A percentile compares a stretch with the other conserved stretches of the same genome.
Conservation (phyloP, 2,329 filamentous ascomycete species). For the Claviceps monticola region DNA sequence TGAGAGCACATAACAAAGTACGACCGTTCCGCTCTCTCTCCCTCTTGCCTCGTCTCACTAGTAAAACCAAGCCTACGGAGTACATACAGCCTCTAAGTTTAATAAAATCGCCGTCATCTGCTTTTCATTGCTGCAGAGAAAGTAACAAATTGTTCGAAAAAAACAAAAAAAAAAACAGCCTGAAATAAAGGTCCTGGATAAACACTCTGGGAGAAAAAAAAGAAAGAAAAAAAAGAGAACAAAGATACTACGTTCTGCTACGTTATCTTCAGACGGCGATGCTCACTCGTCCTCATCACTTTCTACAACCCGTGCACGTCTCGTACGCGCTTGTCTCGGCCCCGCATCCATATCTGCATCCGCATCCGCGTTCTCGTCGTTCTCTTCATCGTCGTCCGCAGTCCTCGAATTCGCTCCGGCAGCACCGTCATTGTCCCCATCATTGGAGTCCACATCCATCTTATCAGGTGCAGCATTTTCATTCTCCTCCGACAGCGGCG, state of each 20-base stretch:
- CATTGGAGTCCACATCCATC: constrained; percentile 38
- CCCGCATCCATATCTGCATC: constrained; percentile 28
- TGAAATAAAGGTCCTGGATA: no score
- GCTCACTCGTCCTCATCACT: constrained; percentile 10
- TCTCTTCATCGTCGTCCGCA: background rate
- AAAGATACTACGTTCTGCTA: background rate
- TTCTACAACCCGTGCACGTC: constrained; percentile 36
- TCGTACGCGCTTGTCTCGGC: constrained; percentile 29
- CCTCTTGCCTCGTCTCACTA: background rate
- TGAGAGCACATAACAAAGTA: no score
- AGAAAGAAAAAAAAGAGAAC: background rate
- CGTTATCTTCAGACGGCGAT: no score
- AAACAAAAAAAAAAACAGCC: no score
- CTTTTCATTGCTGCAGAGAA: no score
- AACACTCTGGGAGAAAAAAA: background rate
- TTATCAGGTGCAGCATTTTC: constrained; percentile 26
- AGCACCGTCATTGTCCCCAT: constrained; percentile 15
- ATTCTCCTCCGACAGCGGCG: constrained; percentile 22
- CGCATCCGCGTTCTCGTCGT: constrained; percentile 32
- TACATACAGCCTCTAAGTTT: background rate
- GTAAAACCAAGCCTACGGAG: background rate
- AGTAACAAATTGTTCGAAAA: no score
- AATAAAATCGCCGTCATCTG: background rate
- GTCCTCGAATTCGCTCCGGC: background rate
- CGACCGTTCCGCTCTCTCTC: background rate